Evolutionary conservation across 108 stramenopile genomes (phyloP), one percentile per base, ranked within the genome.

Genomic region (Craspedostauros australis): DNA sequence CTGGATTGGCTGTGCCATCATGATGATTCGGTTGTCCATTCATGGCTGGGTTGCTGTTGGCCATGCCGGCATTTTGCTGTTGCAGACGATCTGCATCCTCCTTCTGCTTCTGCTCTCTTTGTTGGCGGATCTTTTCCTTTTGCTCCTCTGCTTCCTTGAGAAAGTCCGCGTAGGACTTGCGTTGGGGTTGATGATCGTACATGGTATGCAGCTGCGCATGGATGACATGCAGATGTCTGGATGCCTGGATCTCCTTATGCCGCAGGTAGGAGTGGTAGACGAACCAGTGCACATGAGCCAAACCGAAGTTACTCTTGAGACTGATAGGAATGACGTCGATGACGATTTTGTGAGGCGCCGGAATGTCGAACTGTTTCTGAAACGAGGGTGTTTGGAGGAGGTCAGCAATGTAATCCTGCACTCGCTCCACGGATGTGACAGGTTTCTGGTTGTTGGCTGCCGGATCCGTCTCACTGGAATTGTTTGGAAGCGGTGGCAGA

Each of bases 201-300:
- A 46, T 38, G 11, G 34, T 36, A 15, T 3, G 5, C 18, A 37
- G 15, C 33, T 64, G 54, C 6, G 39, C 8, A 3, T 50, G 28
- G 8, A 77, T 54, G 7, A 16, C 39, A 12, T 41, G 5, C 27
- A 78, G 34, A 14, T 58, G 56, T 14, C 25, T 22, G 44, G 72
- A 54, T 31, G 70, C 39, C 0, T 65, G 57, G 8, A 24, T 41
- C 40, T 53, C 66, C 41, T 67, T 66, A 2, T 55, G 60, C 11
- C 47, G 48, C 5, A 79, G 33, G 40, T 74, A 79, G 3, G 61
- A 45, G n/a, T 54, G 60, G 50, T 74, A 79, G n/a, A 79, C 68
- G 45, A 79, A 79, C 39, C 55, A 27, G 54, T 79, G 78, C 19
- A 79, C 34, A 31, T 25, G 26, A 31, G 50, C 42, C 4, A 79